These are phyloP conservation scores for Neopestalotiopsis sp. DNA, from an alignment of 2,329 filamentous ascomycete genomes.

Conservation along the genomic window DNA sequence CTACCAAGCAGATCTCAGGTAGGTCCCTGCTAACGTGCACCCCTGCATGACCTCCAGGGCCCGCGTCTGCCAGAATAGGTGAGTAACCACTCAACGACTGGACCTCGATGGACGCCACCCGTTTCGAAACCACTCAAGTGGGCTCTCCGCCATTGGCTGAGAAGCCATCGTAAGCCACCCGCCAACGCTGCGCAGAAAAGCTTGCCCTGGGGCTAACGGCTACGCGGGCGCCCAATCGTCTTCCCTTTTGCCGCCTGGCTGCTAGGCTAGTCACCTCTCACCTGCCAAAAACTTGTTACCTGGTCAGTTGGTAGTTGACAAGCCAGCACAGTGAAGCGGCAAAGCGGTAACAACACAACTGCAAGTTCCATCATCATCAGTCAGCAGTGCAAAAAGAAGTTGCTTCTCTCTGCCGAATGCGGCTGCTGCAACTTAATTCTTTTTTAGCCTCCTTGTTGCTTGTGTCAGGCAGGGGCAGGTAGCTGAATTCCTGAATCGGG, in stretches of 20 bases:
- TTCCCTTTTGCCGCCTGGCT: not conserved
- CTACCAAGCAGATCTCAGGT: not conserved
- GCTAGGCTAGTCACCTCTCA: too few species aligned
- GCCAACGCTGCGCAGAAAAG: not conserved
- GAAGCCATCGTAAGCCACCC: not conserved
- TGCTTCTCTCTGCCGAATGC: not conserved
- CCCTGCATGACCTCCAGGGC: not conserved
- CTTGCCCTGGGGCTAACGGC: slow-evolving; percentile 1
- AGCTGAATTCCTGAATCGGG: slow-evolving; percentile 7
- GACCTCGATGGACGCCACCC: slow-evolving; percentile 1
- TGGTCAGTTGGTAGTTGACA: too few species aligned
- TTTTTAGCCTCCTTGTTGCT: not conserved
- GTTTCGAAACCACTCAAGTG: slow-evolving; percentile 13
- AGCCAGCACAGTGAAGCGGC: too few species aligned
- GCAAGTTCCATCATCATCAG: not conserved
- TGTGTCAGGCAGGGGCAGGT: not conserved
- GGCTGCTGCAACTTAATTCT: not conserved
- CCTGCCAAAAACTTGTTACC: too few species aligned
- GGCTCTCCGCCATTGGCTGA: slow-evolving; percentile 1
- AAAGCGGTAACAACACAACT: not conserved
- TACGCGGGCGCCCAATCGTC: not conserved
- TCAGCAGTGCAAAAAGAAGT: not conserved
- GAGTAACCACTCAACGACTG: not conserved
- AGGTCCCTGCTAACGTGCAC: not conserved
- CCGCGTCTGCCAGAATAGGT: not conserved